Percentiles rank a stretch among this genome's conserved stretches.
Conservation (phyloP, 805 yeast genomes). For the Yueomyces sp. region DNA sequence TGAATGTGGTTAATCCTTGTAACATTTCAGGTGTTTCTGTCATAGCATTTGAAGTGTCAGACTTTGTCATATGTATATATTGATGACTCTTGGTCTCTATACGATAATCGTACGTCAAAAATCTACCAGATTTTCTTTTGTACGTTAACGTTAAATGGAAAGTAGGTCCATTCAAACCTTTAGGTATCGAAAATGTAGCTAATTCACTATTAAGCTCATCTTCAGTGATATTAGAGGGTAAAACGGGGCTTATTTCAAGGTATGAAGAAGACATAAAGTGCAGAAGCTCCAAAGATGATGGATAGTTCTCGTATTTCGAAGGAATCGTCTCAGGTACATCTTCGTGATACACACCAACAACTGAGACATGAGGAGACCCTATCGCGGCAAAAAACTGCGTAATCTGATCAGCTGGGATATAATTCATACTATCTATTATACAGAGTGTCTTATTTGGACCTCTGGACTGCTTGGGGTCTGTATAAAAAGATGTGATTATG, state of each 20-base stretch:
- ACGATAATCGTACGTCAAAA: constrained; percentile 40
- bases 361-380: constrained; percentile 32
- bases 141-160: constrained; percentile 45
- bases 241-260: constrained; percentile 43
- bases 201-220: constrained; percentile 33
- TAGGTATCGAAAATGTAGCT: constrained; percentile 33
- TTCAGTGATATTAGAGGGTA: constrained; percentile 18
- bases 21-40: constrained; percentile 41
- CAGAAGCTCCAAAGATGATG: constrained; percentile 38
- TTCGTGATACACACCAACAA: constrained; percentile 37
- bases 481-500: constrained; percentile 11
- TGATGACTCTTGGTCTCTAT: constrained; percentile 38
- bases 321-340: constrained; percentile 25
- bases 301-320: constrained; percentile 24
- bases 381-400: constrained; percentile 38
- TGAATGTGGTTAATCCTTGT: constrained; percentile 76
- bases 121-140: constrained; percentile 77
- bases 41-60: constrained; percentile 9
- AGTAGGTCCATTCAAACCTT: constrained; percentile 32
- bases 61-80: constrained; percentile 21
- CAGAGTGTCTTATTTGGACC: constrained; percentile 28
- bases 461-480: constrained; percentile 8
- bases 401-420: constrained; percentile 32
- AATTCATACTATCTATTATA: constrained; percentile 58
- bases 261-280: constrained; percentile 65